A percentile compares a stretch with the other conserved stretches of the same genome.
Evolutionary conservation across 768 basidiomycete genomes (phyloP).

Genomic region (Austroboletus eburneus): DNA sequence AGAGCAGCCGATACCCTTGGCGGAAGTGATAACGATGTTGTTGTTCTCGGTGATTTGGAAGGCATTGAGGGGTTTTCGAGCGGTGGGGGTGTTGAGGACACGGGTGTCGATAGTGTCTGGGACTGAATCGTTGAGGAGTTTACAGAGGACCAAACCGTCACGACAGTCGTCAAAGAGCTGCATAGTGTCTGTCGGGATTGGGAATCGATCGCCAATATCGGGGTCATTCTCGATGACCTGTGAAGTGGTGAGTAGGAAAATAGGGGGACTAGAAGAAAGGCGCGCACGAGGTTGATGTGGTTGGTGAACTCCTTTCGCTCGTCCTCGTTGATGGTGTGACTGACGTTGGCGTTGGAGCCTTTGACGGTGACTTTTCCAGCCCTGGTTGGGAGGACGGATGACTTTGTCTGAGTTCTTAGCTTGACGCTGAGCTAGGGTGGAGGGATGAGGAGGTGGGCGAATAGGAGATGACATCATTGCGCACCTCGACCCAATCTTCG

Average conservation of each 20-base stretch:
- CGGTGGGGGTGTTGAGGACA: slow-evolving; percentile 86
- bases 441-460: slow-evolving; percentile 8
- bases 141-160: slow-evolving; percentile 94
- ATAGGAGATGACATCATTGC: slow-evolving; percentile 21
- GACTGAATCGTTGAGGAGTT: slow-evolving; percentile 98
- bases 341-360: slow-evolving; percentile 92
- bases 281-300: slow-evolving; percentile 88
- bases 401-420: slow-evolving; percentile 50
- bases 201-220: slow-evolving; percentile 77
- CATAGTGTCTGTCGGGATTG: slow-evolving; percentile 96
- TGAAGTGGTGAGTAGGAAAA: slow-evolving; percentile 6
- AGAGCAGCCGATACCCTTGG: slow-evolving; percentile 97
- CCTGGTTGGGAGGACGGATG: slow-evolving; percentile 51
- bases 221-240: slow-evolving; percentile 90
- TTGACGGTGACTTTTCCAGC: slow-evolving; percentile 92
- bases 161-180: slow-evolving; percentile 96
- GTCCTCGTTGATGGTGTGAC: slow-evolving; percentile 97
- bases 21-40: slow-evolving; percentile 98
- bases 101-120: slow-evolving; percentile 99
- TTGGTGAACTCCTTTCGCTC: slow-evolving; percentile 95
- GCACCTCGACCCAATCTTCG: slow-evolving; percentile 97
- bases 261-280: neutral
- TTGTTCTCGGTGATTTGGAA: slow-evolving; percentile 99
- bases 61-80: slow-evolving; percentile 84
- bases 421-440: slow-evolving; percentile 70